These are phyloP conservation scores for Rhytidiadelphus loreus DNA, from an alignment of 225 moss, liverwort and hornwort genomes.

Conservation along the genomic window DNA sequence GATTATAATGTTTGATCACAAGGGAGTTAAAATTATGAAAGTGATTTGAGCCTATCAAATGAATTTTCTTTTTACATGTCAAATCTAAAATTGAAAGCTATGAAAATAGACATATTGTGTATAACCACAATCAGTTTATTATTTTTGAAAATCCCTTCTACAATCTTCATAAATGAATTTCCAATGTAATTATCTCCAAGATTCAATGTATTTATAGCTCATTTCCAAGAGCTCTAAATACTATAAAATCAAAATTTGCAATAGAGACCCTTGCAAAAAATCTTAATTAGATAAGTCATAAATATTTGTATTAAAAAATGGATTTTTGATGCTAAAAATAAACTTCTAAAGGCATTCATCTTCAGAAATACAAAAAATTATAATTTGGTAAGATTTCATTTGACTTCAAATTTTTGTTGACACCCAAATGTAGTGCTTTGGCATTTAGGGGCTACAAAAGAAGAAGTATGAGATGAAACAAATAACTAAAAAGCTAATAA, in stretches of 20 bases:
- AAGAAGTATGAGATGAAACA: not conserved
- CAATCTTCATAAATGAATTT: not conserved
- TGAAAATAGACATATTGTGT: not conserved
- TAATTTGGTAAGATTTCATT: not conserved
- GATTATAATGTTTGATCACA: not conserved
- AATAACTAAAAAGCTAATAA: too few relatives aligned
- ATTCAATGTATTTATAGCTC: not conserved
- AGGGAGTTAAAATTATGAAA: not conserved
- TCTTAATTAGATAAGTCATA: not conserved
- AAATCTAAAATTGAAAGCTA: not conserved
- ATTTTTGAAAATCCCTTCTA: not conserved
- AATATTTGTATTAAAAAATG: rapidly evolving
- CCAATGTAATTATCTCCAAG: rapidly evolving
- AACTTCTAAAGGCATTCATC: not conserved
- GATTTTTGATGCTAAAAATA: not conserved
- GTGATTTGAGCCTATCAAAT: not conserved
- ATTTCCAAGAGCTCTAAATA: rapidly evolving
- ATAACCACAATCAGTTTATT: not conserved
- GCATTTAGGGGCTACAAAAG: not conserved
- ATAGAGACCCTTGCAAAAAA: not conserved
- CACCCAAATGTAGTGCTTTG: not conserved
- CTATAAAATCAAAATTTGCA: not conserved
- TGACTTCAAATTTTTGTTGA: not conserved
- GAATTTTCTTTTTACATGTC: not conserved
- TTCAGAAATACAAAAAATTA: not conserved